Evolutionary conservation across 306 rosid species (phyloP), one percentile per base, ranked within the genome.

Genomic region (Hippophae tibetana): DNA sequence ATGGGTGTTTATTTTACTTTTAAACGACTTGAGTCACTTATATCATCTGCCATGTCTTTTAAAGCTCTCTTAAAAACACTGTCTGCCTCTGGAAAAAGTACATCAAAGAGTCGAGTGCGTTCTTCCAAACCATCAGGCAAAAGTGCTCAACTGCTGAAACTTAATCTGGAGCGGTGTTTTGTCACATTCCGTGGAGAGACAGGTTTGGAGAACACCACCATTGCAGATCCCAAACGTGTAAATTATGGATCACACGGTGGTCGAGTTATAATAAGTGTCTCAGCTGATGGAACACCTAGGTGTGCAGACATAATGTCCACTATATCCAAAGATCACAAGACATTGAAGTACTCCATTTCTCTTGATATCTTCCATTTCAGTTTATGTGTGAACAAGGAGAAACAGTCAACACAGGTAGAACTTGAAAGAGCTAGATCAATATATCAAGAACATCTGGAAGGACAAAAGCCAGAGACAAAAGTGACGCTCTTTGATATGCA

Each of bases 181-280:
- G 77, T 88, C 55, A 74, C 76, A 64, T 76, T 80, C 64, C 78
- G 88, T 87, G 90, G 90, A 59, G 97, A 93, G 69, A 66, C 74
- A 40, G 90, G 86, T 66, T 72, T 88, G 72, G 99, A 84, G 65
- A 88, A 77, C 68, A 67, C 74, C n/a, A 66, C 58, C 77, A 81
- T 88, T 75, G 77, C 93, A 65, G 99, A 93, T 42, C 94, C 99
- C 62, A 93, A 93, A 79, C 86, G 88, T 42, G 93, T 93, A 65
- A 81, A 88, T 76, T 86, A 86, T 75, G 99, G 99, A 65, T 86
- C 95, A 72, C 99, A 88, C 60, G 99, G 99, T 65, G 99, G 99
- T 78, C 85, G 72, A 67, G 79, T 84, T 71, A 68, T 76, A 49
- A 62, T 93, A 61, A 70, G 78, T 56, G 81, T 67, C 55, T 82